Evolutionary conservation across 2,329 filamentous ascomycete species (phyloP), one percentile per base, ranked within the genome.

Genomic region (Colletotrichum falcatum): DNA sequence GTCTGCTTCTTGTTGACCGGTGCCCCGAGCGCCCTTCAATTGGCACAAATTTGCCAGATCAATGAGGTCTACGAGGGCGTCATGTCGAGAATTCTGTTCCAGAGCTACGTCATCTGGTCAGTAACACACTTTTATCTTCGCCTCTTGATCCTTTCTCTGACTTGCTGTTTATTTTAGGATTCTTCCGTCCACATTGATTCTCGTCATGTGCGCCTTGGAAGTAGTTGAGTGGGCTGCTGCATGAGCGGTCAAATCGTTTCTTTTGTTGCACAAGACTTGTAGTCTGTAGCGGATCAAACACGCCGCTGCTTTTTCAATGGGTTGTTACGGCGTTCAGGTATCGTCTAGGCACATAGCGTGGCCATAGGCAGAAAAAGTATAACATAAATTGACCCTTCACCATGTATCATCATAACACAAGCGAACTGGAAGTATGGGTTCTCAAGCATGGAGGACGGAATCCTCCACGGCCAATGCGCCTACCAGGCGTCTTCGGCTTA

Each of bases 1-100:
- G 96, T 99, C 44, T 98, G 95, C 83, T 99, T 98, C 87, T 86
- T 99, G 74, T 92, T 99, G 74, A 95, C 94, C 0, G 96, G 96
- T 44, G 96, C 96, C 3, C 96, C 96, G 7, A 97, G 92, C 73
- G 96, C 96, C 33, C 86, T 99, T 73, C 96, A 99, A 82, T 84
- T 99, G 77, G 95, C 96, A 8, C 96, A 99, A 83, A 99, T 99
- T 72, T 99, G 96, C 83, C 96, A 98, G 86, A 93, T 98, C 83
- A 99, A 99, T 81, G 92, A 92, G 73, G 96, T 99, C 12, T 99
- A 94, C 80, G 95, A 98, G 85, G 90, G 92, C 23, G 94, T 96
- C 59, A 98, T 99, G 95, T 93, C 93, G 72, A 93, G 90, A 79
- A 87, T 99, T 66, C 83, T 98, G 61, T 97, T 98, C 85, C 95